A percentile compares a stretch with the other conserved stretches of the same genome.
These are phyloP conservation scores for Cladosporium sp. DNA, from an alignment of 2,329 filamentous ascomycete species.

Conservation along the genomic window DNA sequence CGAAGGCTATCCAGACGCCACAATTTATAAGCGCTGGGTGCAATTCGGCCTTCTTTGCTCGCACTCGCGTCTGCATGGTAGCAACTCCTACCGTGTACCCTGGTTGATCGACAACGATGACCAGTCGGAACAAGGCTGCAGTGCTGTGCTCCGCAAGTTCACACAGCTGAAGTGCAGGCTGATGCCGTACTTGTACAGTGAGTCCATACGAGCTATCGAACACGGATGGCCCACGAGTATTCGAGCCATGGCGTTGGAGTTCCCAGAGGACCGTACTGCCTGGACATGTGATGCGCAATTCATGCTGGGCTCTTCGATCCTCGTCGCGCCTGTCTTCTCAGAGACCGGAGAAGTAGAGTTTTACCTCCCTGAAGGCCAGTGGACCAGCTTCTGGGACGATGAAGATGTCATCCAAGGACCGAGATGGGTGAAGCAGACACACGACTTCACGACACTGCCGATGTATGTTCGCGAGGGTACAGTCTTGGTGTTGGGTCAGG, in stretches of 20 bases:
- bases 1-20: constrained; percentile 61
- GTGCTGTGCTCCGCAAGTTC: constrained; percentile 56
- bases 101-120: constrained; percentile 70
- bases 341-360: constrained; percentile 65
- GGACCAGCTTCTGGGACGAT: constrained; percentile 53
- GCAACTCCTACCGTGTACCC: constrained; percentile 70
- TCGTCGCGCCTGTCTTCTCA: constrained; percentile 65
- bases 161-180: constrained; percentile 56
- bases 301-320: constrained; percentile 66
- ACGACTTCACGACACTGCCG: constrained; percentile 43
- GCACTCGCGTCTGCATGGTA: constrained; percentile 70
- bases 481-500: constrained; percentile 42
- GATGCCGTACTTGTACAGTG: constrained; percentile 59
- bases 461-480: constrained; percentile 44
- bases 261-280: constrained; percentile 67
- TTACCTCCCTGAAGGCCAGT: constrained; percentile 59
- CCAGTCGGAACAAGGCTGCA: constrained; percentile 48
- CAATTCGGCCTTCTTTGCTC: constrained; percentile 72
- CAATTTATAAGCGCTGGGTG: constrained; percentile 78
- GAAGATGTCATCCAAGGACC: constrained; percentile 42
- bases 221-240: constrained; percentile 61
- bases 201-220: constrained; percentile 52
- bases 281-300: constrained; percentile 71
- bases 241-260: constrained; percentile 68
- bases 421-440: constrained; percentile 46